phyloP scores from a whole-genome alignment of 2,329 filamentous ascomycete genomes.

The Colletotrichum coccodes region DNA sequence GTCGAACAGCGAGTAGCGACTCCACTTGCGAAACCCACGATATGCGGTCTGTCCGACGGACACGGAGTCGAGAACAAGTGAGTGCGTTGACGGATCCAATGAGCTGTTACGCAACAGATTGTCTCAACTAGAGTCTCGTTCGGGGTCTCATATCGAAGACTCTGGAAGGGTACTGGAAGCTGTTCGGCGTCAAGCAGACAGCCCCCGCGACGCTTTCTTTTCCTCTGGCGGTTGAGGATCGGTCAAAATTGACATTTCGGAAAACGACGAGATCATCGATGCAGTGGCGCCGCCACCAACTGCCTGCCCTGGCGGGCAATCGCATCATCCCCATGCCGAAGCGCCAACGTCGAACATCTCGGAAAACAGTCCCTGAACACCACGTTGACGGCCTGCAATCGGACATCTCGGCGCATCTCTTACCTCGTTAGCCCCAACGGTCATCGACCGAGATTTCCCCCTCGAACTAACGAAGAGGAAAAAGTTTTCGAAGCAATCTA shows the following conservation, averaged over 20 bases:
- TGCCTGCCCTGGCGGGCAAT: background rate
- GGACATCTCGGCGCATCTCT: background rate
- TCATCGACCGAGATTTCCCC: background rate
- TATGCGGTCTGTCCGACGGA: background rate
- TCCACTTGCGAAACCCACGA: background rate
- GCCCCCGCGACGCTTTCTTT: background rate
- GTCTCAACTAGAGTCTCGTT: background rate
- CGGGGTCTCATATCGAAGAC: background rate
- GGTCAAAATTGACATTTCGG: background rate
- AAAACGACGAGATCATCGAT: slow-evolving; percentile 3
- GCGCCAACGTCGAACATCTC: background rate
- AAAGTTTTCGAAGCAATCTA: slow-evolving; percentile 5
- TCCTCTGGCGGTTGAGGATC: background rate
- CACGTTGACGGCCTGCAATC: slow-evolving; percentile 3
- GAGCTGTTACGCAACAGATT: background rate
- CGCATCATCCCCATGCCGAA: background rate
- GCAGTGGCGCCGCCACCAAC: slow-evolving; percentile 21
- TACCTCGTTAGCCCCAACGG: slow-evolving; percentile 2
- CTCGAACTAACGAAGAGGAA: background rate
- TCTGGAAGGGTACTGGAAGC: background rate
- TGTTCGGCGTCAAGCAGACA: background rate
- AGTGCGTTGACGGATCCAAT: background rate
- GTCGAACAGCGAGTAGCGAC: background rate
- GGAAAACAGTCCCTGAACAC: background rate
- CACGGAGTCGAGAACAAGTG: background rate